Conservation (phyloP, 257 asterid genomes). For the Sherardia arvensis region DNA sequence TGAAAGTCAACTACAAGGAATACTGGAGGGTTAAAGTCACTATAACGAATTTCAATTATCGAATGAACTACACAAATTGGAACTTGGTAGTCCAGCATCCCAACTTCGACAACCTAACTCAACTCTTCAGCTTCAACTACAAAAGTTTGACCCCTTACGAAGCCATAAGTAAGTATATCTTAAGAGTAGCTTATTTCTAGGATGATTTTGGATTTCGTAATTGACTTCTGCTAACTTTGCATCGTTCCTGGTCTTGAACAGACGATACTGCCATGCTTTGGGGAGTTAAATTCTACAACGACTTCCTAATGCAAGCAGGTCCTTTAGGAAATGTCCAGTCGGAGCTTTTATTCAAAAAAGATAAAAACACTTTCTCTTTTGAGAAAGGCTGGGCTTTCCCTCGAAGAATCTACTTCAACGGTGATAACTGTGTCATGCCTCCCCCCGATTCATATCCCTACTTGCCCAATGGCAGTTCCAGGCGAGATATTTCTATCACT, state of each 20-base stretch:
- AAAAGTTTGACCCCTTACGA: conserved; percentile 61
- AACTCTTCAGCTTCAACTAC: conserved; percentile 80
- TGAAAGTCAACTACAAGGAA: conserved; percentile 70
- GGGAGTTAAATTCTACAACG: conserved; percentile 73
- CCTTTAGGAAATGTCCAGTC: conserved; percentile 78
- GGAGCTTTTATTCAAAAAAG: conserved; percentile 71
- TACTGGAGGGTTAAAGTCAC: conserved; percentile 86
- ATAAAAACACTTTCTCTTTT: conserved; percentile 54
- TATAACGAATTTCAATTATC: conserved; percentile 69
- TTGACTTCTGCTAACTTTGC: neutral
- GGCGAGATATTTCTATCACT: conserved; percentile 26
- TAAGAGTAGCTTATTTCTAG: neutral
- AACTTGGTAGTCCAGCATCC: conserved; percentile 88
- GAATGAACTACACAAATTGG: conserved; percentile 73
- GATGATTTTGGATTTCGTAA: neutral
- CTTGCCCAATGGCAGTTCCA: conserved; percentile 56
- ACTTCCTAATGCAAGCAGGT: conserved; percentile 65
- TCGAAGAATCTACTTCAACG: conserved; percentile 70
- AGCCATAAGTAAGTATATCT: conserved; percentile 50
- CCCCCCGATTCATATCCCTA: conserved; percentile 74
- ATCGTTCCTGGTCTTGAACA: conserved; percentile 18
- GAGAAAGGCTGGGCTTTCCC: conserved; percentile 92
- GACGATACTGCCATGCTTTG: conserved; percentile 86
- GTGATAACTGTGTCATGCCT: conserved; percentile 89
- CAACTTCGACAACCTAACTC: conserved; percentile 77